A percentile compares a stretch with the other conserved stretches of the same genome.
Conservation (phyloP, 306 rosid species). For the Prosopis cineraria region DNA sequence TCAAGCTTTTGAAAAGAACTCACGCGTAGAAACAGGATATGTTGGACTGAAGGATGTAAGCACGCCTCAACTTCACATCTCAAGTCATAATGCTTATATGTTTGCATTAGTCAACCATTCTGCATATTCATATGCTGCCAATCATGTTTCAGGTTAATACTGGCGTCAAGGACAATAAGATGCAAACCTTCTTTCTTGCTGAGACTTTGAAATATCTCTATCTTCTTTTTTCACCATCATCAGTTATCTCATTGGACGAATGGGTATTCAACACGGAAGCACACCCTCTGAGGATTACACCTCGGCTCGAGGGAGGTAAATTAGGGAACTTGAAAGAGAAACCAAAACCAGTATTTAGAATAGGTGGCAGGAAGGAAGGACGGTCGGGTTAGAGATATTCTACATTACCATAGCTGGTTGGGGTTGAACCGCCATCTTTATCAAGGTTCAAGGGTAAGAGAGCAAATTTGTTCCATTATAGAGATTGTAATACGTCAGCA, state of each 20-base stretch:
- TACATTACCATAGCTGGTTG: conserved; percentile 34
- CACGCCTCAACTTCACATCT: conserved; percentile 31
- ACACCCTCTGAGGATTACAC: conserved; percentile 79
- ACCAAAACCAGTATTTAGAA: conserved; percentile 44
- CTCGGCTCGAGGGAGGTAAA: conserved; percentile 45
- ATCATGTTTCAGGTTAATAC: conserved; percentile 69
- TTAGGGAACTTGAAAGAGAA: conserved; percentile 42
- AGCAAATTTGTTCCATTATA: conserved; percentile 31
- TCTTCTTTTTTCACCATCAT: conserved; percentile 93
- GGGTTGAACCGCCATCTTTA: conserved; percentile 36
- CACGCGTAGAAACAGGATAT: conserved; percentile 86
- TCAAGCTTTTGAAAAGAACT: conserved; percentile 97
- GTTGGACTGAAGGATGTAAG: conserved; percentile 98
- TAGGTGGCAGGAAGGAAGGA: conserved; percentile 91
- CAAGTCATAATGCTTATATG: conserved; percentile 24
- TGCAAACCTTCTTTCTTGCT: conserved; percentile 98
- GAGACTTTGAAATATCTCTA: conserved; percentile 95
- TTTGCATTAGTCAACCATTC: conserved; percentile 19
- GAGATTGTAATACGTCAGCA: conserved; percentile 36
- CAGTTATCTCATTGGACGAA: conserved; percentile 84
- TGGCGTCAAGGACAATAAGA: conserved; percentile 94
- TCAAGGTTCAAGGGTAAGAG: conserved; percentile 35
- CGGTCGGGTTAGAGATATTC: conserved; percentile 39
- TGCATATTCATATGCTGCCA: conserved; percentile 13
- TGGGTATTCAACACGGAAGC: conserved; percentile 99